Base-by-base conservation (phyloP, 345 rosid genomes). In the Salix udensis region DNA sequence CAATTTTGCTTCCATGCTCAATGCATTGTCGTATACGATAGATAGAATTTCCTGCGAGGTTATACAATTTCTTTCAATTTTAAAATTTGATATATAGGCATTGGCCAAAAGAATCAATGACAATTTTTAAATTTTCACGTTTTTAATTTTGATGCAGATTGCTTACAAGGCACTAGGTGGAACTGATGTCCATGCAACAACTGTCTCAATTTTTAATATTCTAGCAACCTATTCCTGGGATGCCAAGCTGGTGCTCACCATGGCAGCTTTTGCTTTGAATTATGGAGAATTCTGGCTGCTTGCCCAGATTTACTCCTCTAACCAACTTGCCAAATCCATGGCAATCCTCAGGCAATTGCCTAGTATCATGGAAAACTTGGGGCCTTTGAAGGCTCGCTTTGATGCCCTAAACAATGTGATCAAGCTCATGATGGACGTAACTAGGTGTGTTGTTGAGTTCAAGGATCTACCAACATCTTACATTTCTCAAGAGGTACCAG, bases 241-340 rank as follows among this genome's bases (percentile, higher is more conserved):
- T 72, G 91, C 88, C 19, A 91, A 91, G 83, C 80, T 91, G 44
- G 92, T 91, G 60, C 80, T 91, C 65, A 74, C 89, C 69, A 72
- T 91, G 42, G 87, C 97, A 34, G 97, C 92, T 21, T 91, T 91
- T 71, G 90, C 94, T 15, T 80, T 90, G 55, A 85, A 88, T 82
- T 91, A 91, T 13, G 97, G 94, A 74, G 97, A 91, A 72, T 91
- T 89, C 75, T 91, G 91, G 89, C 91, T 91, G 42, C 90, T 91
- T 24, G 90, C 90, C 46, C 91, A 91, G 72, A 85, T 90, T 83
- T 88, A 85, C 86, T 80, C 94, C 4, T 72, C 88, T 58, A 88
- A 88, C 79, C 87, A 79, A 50, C 89, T 91, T 6, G 94, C 94
- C 52, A 91, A 88, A 74, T 85, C 97, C 48, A 81, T 90, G 86